Base-by-base conservation (phyloP, 345 rosid genomes). In the Melastoma malabathricum region DNA sequence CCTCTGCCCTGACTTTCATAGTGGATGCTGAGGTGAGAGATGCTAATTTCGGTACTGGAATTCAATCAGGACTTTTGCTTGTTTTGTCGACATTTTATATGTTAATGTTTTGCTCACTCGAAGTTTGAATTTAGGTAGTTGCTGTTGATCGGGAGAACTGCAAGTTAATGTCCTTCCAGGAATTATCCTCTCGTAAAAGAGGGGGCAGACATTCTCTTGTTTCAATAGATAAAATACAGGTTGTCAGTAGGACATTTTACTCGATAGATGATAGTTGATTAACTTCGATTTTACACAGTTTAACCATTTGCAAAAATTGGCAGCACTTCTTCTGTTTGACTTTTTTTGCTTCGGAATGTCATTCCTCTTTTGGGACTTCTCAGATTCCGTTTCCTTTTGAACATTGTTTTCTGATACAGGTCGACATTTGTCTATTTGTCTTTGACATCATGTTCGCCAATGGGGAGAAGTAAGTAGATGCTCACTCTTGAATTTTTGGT, bases 91-190 rank as follows among this genome's bases (percentile, higher is more conserved):
- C 15, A 5, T 27, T 27, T 27, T 27, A 3, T 27, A 27, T n/a
- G 6, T 27, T 27, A 27, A 3, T 27, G 31, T 47, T 57, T 34
- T 16, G 15, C 15, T 39, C 17, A 9, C 16, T 43, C 19, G 3
- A 25, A 60, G 61, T 46, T n/a, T 58, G 55, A 48, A 25, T 64
- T 59, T 69, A 85, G 97, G 89, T 85, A 48, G 97, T 85, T 67
- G 95, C 95, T 56, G 69, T 77, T 55, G 86, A 85, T 74, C 72
- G 89, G 72, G 79, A 71, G 63, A 82, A 83, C 68, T 63, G 64
- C 66, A 83, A 79, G 76, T 69, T 89, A 55, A 79, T 83, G 97
- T 83, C 97, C 60, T 89, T 89, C 64, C 97, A 89, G 73, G 95
- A 89, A 62, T 70, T 89, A 54, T 85, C 95, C 38, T 78, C 87